Conservation (phyloP, 441 rosid species). For the Syzygium malaccense region DNA sequence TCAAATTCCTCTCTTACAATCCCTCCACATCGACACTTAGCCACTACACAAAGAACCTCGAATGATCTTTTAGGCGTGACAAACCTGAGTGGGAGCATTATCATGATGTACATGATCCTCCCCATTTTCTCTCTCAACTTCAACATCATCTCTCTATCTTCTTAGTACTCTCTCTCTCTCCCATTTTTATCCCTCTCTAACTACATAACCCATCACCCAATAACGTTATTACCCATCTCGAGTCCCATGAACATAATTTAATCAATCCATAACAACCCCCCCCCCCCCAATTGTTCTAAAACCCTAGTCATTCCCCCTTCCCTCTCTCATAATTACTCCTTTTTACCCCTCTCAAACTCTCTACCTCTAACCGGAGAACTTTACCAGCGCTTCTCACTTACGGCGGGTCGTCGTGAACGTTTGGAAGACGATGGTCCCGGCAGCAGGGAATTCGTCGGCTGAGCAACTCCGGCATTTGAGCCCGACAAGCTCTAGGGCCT, state of each 20-base stretch:
- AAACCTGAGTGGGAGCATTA: constrained; percentile 84
- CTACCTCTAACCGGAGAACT: background rate
- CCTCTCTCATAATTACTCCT: background rate
- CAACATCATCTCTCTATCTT: constrained; percentile 9
- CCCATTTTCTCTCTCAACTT: constrained; percentile 3
- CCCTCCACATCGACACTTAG: background rate
- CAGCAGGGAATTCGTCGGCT: constrained; percentile 66
- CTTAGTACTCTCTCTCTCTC: background rate
- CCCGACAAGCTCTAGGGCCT: constrained; percentile 58
- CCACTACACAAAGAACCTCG: constrained; percentile 35
- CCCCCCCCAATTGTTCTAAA: background rate
- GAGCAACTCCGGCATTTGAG: constrained; percentile 73
- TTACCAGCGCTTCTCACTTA: constrained; percentile 5
- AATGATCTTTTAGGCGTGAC: constrained; percentile 70
- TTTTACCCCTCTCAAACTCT: background rate
- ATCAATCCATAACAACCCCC: background rate
- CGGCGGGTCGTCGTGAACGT: constrained; percentile 43
- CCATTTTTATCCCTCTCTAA: background rate
- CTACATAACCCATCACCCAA: background rate
- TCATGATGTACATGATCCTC: constrained; percentile 32
- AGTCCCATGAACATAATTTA: background rate
- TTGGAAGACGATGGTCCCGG: constrained; percentile 66
- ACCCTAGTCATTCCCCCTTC: background rate
- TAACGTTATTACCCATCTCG: constrained; percentile 7
- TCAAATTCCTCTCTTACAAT: background rate